Evolutionary conservation across 2,329 filamentous ascomycete species (phyloP), one percentile per base, ranked within the genome.

Genomic region (Aspergillus tubingensis): DNA sequence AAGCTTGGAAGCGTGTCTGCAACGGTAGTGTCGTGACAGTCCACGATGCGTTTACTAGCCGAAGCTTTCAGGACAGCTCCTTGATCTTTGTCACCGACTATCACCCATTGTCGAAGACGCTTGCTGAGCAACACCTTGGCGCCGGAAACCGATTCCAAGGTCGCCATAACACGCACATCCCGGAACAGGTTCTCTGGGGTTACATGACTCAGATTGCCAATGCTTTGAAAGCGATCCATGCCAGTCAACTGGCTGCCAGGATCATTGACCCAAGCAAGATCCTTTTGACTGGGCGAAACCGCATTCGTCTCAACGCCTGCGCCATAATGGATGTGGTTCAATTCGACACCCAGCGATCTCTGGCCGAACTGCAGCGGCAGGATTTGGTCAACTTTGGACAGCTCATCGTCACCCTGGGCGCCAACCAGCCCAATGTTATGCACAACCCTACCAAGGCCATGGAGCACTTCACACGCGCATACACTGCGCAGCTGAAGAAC

Each of bases 51-150:
- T 99, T 99, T 71, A 99, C 95, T 0, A 96, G 92, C 11, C 84
- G 92, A 62, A 91, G 90, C 25, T 99, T 99, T 75, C 91, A 92
- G 58, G 95, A 98, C 74, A 96, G 91, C 76, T 98, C 95, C 3
- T 84, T 99, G 57, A 90, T 99, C 52, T 90, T 99, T 70, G 92
- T 96, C 23, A 95, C 92, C 63, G 92, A 96, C 74, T 99, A 96
- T 72, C 91, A 95, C 70, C 94, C 95, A 1, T 83, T 95, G 19
- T 91, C 94, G 2, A 96, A 95, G 76, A 96, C 94, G 0, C 83
- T 99, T 23, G 86, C 89, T 36, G 94, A 98, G 71, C 86, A 91
- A 68, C 91, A 97, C 58, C 66, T 81, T 51, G 74, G 75, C 43
- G 70, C 71, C 43, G 74, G 75, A 43, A 75, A 69, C 41, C 74